phyloP scores from a whole-genome alignment of 1,284 basidiomycete genomes.

The Neonothopanus nambi region DNA sequence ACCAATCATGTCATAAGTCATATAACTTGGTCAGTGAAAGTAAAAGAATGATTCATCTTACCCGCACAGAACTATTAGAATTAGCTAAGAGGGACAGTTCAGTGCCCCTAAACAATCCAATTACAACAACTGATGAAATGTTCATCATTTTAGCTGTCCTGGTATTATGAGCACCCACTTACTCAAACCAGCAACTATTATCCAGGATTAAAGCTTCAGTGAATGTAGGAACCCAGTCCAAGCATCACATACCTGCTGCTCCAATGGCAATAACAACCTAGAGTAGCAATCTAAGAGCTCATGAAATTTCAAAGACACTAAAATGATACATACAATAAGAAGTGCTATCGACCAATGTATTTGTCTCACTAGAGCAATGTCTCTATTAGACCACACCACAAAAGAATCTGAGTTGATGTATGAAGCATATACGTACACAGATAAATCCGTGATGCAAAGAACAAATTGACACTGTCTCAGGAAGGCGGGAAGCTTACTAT shows the following conservation, averaged over 20 bases:
- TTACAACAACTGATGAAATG: neutral
- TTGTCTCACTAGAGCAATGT: neutral
- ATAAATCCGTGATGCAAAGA: neutral
- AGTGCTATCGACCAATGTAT: neutral
- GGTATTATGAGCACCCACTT: neutral
- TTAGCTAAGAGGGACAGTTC: neutral
- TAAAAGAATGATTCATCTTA: neutral
- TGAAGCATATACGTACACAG: neutral
- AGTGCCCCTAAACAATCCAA: neutral
- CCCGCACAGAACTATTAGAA: neutral
- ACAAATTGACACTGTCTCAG: neutral
- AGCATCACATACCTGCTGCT: no score
- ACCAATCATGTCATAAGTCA: neutral
- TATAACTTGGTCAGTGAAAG: neutral
- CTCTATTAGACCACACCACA: neutral
- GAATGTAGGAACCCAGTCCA: no score
- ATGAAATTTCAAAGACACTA: neutral
- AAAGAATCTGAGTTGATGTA: no score
- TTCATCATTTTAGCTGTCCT: neutral
- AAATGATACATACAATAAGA: neutral
- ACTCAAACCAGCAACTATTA: no score
- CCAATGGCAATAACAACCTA: no score
- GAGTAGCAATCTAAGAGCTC: neutral
- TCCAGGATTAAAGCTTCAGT: no score
- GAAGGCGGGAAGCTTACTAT: no score